These are phyloP conservation scores for Polytrichum formosum DNA, from an alignment of 225 moss, liverwort and hornwort genomes.

Conservation along the genomic window DNA sequence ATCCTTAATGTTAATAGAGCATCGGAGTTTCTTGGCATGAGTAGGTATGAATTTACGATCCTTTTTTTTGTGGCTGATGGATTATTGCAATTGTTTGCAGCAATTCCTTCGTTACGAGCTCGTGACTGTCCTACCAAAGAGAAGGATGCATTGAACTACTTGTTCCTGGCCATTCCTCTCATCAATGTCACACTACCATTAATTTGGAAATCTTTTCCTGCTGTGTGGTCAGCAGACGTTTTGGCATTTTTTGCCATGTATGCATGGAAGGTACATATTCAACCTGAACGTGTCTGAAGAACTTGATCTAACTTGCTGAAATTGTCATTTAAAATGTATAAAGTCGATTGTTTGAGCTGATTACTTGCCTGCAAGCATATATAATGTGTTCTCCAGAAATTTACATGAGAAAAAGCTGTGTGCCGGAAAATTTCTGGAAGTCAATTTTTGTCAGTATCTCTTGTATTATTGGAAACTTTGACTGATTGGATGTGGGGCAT, in stretches of 20 bases:
- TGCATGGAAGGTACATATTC: slow-evolving; percentile 78
- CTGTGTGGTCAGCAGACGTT: slow-evolving; percentile 90
- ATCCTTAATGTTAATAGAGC: too few species aligned
- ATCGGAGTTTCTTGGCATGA: too few species aligned
- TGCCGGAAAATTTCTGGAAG: neutral
- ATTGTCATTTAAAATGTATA: neutral
- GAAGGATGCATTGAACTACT: slow-evolving; percentile 93
- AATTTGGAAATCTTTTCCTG: slow-evolving; percentile 92
- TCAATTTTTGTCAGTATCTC: neutral
- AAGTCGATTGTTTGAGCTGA: neutral
- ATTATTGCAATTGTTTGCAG: slow-evolving; percentile 31
- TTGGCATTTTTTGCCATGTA: slow-evolving; percentile 90
- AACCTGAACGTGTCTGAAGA: neutral
- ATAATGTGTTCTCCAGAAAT: neutral
- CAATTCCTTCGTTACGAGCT: slow-evolving; percentile 90
- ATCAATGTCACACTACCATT: slow-evolving; percentile 85
- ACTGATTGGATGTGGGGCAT: neutral
- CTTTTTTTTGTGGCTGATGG: neutral
- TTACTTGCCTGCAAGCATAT: neutral
- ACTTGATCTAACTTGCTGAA: neutral
- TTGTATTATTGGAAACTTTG: neutral
- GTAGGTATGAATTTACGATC: neutral
- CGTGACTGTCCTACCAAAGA: slow-evolving; percentile 89
- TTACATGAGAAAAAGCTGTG: neutral
- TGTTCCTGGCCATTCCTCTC: slow-evolving; percentile 78